A percentile compares a stretch with the other conserved stretches of the same genome.
phyloP scores from a whole-genome alignment of 495 filamentous ascomycete genomes.

The Neurospora sp. region DNA sequence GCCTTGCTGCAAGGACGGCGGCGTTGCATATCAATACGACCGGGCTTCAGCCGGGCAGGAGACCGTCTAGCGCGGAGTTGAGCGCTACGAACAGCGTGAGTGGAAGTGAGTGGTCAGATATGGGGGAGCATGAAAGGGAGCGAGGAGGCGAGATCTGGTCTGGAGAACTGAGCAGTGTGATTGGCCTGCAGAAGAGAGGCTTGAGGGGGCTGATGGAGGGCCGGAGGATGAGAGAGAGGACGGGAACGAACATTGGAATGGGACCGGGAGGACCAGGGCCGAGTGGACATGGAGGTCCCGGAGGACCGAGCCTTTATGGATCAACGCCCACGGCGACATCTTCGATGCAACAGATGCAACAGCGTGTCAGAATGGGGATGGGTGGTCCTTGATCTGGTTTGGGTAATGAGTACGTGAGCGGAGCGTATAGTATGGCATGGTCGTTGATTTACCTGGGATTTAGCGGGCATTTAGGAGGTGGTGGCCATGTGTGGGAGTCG shows the following conservation, averaged over 20 bases:
- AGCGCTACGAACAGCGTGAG: conserved; percentile 38
- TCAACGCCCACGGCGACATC: not conserved
- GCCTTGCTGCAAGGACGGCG: conserved; percentile 6
- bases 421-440: not conserved
- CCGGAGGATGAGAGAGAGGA: conserved; percentile 66
- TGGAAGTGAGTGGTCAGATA: conserved; percentile 39
- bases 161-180: conserved; percentile 83
- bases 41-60: conserved; percentile 17
- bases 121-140: conserved; percentile 26
- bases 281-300: not conserved
- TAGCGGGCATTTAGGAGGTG: not conserved
- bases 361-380: not conserved
- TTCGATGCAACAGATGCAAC: not conserved
- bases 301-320: not conserved
- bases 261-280: not conserved
- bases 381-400: not conserved
- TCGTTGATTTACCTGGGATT: not conserved
- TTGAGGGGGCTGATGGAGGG: conserved; percentile 93
- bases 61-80: conserved; percentile 36
- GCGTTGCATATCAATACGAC: conserved; percentile 33
- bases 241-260: conserved; percentile 18
- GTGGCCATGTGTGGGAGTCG: not conserved
- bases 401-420: not conserved
- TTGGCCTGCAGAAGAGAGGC: conserved; percentile 89
- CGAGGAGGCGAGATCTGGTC: conserved; percentile 58